Percentiles rank a stretch among this genome's conserved stretches.
Evolutionary conservation across 805 yeast species (phyloP).

Genomic region (Candida rishiriensis): DNA sequence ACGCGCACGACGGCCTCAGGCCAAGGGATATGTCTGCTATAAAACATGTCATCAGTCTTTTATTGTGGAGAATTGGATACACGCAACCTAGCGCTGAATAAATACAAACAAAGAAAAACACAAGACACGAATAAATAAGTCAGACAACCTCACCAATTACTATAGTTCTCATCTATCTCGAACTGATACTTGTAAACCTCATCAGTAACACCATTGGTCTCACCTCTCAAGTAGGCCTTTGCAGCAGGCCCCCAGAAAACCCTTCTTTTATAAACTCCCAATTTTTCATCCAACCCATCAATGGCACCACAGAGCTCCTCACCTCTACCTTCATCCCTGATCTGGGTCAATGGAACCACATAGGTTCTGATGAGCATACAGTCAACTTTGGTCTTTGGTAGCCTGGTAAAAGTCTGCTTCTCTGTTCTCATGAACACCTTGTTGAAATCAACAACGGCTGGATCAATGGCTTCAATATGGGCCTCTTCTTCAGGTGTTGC

Average conservation of each 20-base stretch:
- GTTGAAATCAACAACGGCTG: constrained; percentile 36
- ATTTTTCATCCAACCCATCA: constrained; percentile 52
- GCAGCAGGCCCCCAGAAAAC: constrained; percentile 71
- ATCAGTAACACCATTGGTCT: constrained; percentile 32
- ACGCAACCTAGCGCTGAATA: too few relatives aligned
- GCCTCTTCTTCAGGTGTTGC: constrained; percentile 31
- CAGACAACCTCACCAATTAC: too few relatives aligned
- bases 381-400: constrained; percentile 44
- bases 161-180: neutral
- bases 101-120: too few relatives aligned
- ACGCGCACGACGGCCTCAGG: too few relatives aligned
- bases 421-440: constrained; percentile 56
- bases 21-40: too few relatives aligned
- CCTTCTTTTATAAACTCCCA: constrained; percentile 59
- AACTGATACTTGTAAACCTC: constrained; percentile 21
- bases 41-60: too few relatives aligned
- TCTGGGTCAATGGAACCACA: constrained; percentile 44
- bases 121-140: too few relatives aligned
- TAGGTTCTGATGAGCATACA: constrained; percentile 56
- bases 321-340: constrained; percentile 39
- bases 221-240: constrained; percentile 34
- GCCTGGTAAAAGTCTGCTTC: constrained; percentile 50
- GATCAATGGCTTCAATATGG: constrained; percentile 31
- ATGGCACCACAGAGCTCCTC: constrained; percentile 61
- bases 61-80: too few relatives aligned